Conservation (phyloP, 2,329 filamentous ascomycete genomes). For the Chrysoporthe cubensis region DNA sequence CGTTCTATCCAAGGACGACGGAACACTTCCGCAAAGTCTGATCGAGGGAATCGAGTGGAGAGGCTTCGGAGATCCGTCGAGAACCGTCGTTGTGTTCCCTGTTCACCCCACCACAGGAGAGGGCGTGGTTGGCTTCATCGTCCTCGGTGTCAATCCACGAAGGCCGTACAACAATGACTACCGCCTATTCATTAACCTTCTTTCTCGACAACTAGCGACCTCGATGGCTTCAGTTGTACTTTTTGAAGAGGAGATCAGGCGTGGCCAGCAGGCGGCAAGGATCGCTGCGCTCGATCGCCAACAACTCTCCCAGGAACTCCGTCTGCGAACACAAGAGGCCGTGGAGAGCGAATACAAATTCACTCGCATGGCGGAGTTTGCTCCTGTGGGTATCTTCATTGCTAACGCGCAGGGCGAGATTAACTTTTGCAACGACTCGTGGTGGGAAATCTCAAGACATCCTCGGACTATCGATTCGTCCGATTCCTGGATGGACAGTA, state of each 20-base stretch:
- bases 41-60: constrained; percentile 70
- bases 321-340: constrained; percentile 64
- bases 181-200: constrained; percentile 73
- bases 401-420: constrained; percentile 73
- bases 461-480: constrained; percentile 61
- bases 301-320: constrained; percentile 76
- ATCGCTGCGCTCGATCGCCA: constrained; percentile 77
- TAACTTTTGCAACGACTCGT: constrained; percentile 82
- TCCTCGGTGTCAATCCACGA: constrained; percentile 78
- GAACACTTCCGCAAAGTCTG: constrained; percentile 66
- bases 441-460: constrained; percentile 72
- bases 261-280: constrained; percentile 73
- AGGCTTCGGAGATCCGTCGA: constrained; percentile 72
- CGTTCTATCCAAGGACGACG: constrained; percentile 68
- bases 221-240: constrained; percentile 81
- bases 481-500: constrained; percentile 73
- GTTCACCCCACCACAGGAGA: constrained; percentile 77
- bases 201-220: constrained; percentile 76
- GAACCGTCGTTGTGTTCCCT: constrained; percentile 75
- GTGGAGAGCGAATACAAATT: constrained; percentile 76
- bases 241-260: constrained; percentile 80
- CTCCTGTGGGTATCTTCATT: constrained; percentile 84
- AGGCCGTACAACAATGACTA: constrained; percentile 83
- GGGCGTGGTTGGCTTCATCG: constrained; percentile 74
- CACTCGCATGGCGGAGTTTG: constrained; percentile 82